Percentiles rank a stretch among this genome's conserved stretches.
phyloP scores from a whole-genome alignment of 805 yeast genomes.

The Phaffomyces antillensis region DNA sequence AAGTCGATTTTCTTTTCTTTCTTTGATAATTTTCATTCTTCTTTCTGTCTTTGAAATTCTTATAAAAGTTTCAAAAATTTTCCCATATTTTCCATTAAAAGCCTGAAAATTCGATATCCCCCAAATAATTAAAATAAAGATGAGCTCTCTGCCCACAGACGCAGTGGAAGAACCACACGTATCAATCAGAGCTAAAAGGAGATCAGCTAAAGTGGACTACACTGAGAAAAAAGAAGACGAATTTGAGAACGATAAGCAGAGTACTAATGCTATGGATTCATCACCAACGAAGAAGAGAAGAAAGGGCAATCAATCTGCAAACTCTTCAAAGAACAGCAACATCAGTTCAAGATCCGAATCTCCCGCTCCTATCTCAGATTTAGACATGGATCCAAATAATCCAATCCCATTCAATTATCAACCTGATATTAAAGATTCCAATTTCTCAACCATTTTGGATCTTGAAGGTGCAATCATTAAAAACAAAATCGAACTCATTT shows the following conservation, averaged over 20 bases:
- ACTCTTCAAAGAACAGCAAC: too few species aligned
- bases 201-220: constrained; percentile 22
- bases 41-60: too few species aligned
- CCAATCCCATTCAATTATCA: constrained; percentile 20
- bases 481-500: constrained; percentile 13
- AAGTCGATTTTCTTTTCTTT: too few species aligned
- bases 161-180: background rate
- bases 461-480: constrained; percentile 32
- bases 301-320: background rate
- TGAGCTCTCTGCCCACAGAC: background rate
- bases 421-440: constrained; percentile 10
- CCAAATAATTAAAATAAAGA: too few species aligned
- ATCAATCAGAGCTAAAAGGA: constrained; percentile 11
- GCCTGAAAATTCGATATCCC: too few species aligned
- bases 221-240: constrained; percentile 18
- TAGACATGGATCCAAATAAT: background rate
- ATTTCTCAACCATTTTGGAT: constrained; percentile 31
- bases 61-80: background rate
- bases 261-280: background rate
- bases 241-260: constrained; percentile 3
- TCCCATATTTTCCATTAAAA: background rate
- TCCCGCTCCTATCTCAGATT: constrained; percentile 4
- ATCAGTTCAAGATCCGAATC: constrained; percentile 8
- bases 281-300: constrained; percentile 1
- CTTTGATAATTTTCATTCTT: too few species aligned